Base-by-base conservation (phyloP, 2,329 filamentous ascomycete species). In the Cryoendolithus antarcticus region DNA sequence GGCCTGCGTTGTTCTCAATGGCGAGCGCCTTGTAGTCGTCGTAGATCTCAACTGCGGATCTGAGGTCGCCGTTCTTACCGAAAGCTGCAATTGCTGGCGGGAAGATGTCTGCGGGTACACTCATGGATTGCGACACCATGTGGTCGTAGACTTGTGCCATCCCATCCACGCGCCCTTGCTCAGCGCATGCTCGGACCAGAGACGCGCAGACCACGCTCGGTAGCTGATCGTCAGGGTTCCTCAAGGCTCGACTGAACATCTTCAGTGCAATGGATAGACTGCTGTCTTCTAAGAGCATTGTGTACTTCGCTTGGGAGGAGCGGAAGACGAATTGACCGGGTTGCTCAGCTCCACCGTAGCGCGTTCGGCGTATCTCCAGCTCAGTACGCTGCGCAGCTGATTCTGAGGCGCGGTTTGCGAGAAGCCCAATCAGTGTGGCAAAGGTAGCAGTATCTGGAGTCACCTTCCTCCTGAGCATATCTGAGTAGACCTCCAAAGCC, bases 31-130 rank as follows among this genome's bases (percentile, higher is more conserved):
- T 86, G 70, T 96, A 96, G 62, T 94, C 85, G 48, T 93, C 89
- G 64, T 95, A 98, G 62, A 86, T 86, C 59, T 94, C 86, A 5
- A 96, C 84, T 12, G 88, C 91, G 50, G 83, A 93, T 52, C 79
- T 71, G 33, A 96, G 66, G 57, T 96, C 86, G 36, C 86, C 83
- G 8, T 74, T 74, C 32, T 75, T 74, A 44, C 85, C 85, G 56
- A 94, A 96, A 1, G 88, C 86, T n/a, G 82, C 79, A 58, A 98
- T 95, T 84, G 98, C 94, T 11, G 80, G 74, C 1, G 86, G 82
- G 63, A 94, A 96, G 38, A 89, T 84, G 34, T 81, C 77, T 4
- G 86, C 80, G 42, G 81, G 78, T 0, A 89, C 85, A 10, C 75
- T 72, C 13, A 85, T 74, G 41, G 78, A 78, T 50, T 74, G 78